phyloP scores from a whole-genome alignment of 2,329 filamentous ascomycete species.

The Cercospora beticola region DNA sequence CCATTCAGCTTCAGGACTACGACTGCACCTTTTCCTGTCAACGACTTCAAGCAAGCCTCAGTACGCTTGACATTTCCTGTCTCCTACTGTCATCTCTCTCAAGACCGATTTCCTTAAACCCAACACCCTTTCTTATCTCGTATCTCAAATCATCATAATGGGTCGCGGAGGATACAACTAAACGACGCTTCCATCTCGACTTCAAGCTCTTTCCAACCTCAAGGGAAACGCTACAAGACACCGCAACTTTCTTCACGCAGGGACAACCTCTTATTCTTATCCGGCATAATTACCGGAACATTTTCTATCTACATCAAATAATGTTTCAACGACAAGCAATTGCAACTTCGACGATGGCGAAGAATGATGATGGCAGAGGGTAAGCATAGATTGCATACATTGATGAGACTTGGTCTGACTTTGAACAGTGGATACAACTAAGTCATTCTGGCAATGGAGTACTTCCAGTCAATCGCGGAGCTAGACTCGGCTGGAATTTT shows the following conservation, averaged over 20 bases:
- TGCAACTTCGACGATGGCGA: conserved; percentile 6
- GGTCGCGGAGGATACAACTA: conserved; percentile 48
- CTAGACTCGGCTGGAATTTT: conserved; percentile 18
- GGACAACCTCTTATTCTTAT: background rate
- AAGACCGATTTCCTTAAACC: conserved; percentile 10
- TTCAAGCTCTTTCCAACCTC: background rate
- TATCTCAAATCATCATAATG: conserved; percentile 33
- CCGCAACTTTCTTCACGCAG: background rate
- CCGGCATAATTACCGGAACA: conserved; percentile 12
- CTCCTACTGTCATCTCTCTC: conserved; percentile 12
- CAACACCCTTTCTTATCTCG: conserved; percentile 19
- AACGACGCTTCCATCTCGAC: conserved; percentile 12
- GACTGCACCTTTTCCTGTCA: background rate
- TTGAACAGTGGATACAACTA: conserved; percentile 24
- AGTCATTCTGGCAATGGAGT: conserved; percentile 11
- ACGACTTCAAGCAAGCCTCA: background rate
- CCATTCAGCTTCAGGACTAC: conserved; percentile 16
- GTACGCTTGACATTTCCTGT: conserved; percentile 15
- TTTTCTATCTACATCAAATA: background rate
- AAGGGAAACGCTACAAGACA: background rate
- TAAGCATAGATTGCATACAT: conserved; percentile 11
- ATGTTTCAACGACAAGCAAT: background rate
- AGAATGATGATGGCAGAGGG: conserved; percentile 36
- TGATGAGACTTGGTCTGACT: conserved; percentile 22
- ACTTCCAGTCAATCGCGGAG: conserved; percentile 3